Evolutionary conservation across 2,329 filamentous ascomycete genomes (phyloP).

Genomic region (Trichoderma afroharzianum): DNA sequence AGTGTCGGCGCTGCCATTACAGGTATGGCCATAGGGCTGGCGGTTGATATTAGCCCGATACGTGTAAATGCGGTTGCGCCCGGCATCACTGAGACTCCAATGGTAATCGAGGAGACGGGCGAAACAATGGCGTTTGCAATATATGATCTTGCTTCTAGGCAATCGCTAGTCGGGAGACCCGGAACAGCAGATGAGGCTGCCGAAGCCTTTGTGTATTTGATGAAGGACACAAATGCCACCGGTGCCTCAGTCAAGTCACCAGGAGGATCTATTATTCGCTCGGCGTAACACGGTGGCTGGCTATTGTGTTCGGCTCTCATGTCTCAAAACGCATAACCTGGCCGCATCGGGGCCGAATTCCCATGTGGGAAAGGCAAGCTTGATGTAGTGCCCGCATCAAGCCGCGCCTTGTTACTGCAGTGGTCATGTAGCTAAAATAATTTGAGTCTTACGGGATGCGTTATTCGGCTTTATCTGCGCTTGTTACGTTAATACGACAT

Average conservation of each 20-base stretch:
- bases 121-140: background rate
- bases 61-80: background rate
- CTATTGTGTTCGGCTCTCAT: background rate
- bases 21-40: background rate
- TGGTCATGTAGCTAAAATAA: background rate
- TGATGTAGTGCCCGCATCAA: background rate
- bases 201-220: constrained; percentile 41
- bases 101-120: background rate
- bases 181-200: constrained; percentile 39
- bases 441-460: background rate
- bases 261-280: constrained; percentile 20
- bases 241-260: constrained; percentile 30
- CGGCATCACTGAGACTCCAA: background rate
- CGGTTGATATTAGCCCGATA: background rate
- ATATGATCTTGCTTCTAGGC: background rate
- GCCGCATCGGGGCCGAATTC: background rate
- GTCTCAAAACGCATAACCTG: background rate
- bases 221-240: constrained; percentile 39
- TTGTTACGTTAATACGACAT: background rate
- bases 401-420: background rate
- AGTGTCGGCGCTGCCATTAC: background rate
- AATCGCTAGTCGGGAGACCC: background rate
- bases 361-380: background rate
- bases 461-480: background rate
- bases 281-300: background rate